Percentiles rank a stretch among this genome's conserved stretches.
Evolutionary conservation across 164 flowering plant genomes (phyloP).

Genomic region (Vitis rotundifolia): DNA sequence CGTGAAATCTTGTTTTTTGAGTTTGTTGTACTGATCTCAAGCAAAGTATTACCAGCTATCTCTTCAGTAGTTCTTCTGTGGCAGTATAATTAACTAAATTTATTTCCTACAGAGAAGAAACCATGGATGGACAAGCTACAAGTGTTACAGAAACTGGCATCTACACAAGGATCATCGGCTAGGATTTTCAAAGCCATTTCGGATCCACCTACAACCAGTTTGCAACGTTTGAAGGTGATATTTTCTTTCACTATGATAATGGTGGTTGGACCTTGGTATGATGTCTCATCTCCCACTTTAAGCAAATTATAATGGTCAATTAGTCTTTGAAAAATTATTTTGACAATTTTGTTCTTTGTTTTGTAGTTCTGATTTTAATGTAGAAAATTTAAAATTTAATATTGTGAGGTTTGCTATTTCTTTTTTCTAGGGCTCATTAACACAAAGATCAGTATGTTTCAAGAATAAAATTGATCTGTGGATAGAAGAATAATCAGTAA

Average conservation of each 20-base stretch:
- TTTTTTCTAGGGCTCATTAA: too few relatives aligned
- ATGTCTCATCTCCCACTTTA: not conserved
- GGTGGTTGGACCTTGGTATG: not conserved
- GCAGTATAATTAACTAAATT: not conserved
- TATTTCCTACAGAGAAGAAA: constrained; percentile 55
- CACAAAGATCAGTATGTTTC: too few relatives aligned
- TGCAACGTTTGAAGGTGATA: constrained; percentile 90
- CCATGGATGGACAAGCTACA: constrained; percentile 93
- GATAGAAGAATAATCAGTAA: too few relatives aligned
- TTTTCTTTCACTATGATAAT: not conserved
- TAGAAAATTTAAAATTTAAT: not conserved
- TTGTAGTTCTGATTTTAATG: not conserved
- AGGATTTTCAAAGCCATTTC: constrained; percentile 93
- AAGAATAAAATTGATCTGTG: too few relatives aligned
- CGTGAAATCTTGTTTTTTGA: too few relatives aligned
- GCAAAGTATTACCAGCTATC: too few relatives aligned
- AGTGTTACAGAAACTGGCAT: constrained; percentile 70
- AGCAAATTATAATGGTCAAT: not conserved
- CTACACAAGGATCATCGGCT: constrained; percentile 45
- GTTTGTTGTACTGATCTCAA: too few relatives aligned
- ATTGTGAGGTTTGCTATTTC: not conserved
- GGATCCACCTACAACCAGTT: constrained; percentile 97
- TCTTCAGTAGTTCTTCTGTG: not conserved
- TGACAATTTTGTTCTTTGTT: not conserved
- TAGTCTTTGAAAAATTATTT: not conserved